Base-by-base conservation (phyloP, 2,329 filamentous ascomycete species). In the Ilyonectria destructans region DNA sequence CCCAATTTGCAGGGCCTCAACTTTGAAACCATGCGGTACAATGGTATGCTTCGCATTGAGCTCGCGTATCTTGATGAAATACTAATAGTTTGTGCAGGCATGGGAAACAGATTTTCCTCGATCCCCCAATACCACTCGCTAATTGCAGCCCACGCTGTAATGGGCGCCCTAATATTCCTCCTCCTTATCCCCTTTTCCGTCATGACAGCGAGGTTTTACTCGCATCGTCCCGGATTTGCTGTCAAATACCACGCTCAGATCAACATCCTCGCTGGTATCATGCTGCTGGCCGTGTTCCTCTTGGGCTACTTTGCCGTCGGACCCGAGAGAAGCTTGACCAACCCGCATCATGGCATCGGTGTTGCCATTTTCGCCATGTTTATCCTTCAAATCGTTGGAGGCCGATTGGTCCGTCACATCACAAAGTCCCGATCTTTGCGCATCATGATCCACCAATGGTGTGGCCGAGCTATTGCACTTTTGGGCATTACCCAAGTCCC, bases 401-500 rank as follows among this genome's bases (percentile, higher is more conserved):
- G 93, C 3, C 87, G 88, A 59, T 82, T 93, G 46, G 88, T 95
- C 45, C 83, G 82, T 63, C 82, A 85, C 64, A 85, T 89, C 58
- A 81, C 81, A 46, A 84, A 84, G 58, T 82, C 83, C 35, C 85
- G 84, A 58, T 87, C 86, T 19, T 76, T 88, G 15, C 83, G 88
- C 21, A 80, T 86, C 43, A 86, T 93, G 86, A 81, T 98, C 48
- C 96, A 99, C 82, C 93, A 95, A 78, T 98, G 96, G 94, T 83
- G 93, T 19, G 96, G 96, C 19, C 87, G 95, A 65, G 84, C 89
- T 1, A 90, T 96, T 74, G 92, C 93, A 3, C 82, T 98, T 19
- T 85, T 99, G 4, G 96, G 94, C 0, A 91, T 98, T 71, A 88
- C 91, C 4, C 96, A 99, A 79, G 90, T 99, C 12, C 93, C 96